Conservation (phyloP, 2,329 filamentous ascomycete genomes). For the Epichloe brachyelytri region DNA sequence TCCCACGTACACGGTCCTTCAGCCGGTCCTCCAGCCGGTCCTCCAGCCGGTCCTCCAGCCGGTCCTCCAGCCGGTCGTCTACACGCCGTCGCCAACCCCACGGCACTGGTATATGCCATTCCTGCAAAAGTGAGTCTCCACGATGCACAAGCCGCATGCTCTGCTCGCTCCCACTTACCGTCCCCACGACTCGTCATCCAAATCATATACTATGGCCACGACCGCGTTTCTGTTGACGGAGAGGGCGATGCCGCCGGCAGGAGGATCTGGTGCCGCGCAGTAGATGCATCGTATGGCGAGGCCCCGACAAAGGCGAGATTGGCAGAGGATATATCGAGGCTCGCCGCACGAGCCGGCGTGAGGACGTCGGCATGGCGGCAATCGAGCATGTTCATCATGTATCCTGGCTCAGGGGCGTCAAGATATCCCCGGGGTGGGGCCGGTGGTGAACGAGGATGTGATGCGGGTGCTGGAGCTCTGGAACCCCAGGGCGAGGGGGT, state of each 20-base stretch:
- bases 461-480: not conserved
- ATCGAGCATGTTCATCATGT: not conserved
- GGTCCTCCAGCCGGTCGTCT: not conserved
- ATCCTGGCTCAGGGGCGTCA: not conserved
- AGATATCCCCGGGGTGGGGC: not conserved
- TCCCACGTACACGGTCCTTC: not conserved
- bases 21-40: not conserved
- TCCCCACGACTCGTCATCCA: not conserved
- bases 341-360: not conserved
- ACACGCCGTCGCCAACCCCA: not conserved
- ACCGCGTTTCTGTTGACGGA: not conserved
- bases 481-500: slow-evolving; percentile 8
- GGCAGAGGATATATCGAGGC: not conserved
- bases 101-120: not conserved
- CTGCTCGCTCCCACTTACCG: not conserved
- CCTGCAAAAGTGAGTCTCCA: not conserved
- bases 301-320: not conserved
- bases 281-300: not conserved
- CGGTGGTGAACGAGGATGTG: not conserved
- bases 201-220: slow-evolving; percentile 5
- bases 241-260: no score
- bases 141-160: not conserved
- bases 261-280: not conserved
- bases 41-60: not conserved
- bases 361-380: not conserved